phyloP scores from a whole-genome alignment of 805 yeast genomes.

The Zygoascus ofunaensis region DNA sequence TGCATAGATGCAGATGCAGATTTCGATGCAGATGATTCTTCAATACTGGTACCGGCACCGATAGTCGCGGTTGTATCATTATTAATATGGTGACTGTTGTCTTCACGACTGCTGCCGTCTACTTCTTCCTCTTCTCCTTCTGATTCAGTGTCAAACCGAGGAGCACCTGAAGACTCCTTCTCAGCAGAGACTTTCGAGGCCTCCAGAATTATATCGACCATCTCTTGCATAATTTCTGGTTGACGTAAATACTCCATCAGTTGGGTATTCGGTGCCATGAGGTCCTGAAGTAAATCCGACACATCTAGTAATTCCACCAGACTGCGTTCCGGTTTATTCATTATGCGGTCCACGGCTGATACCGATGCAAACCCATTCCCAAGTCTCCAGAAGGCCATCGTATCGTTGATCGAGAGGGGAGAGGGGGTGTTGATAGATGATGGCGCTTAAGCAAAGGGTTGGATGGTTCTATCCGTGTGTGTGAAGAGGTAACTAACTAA shows the following conservation, averaged over 20 bases:
- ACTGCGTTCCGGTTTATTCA: slow-evolving; percentile 37
- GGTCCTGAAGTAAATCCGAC: slow-evolving; percentile 63
- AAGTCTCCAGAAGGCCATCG: slow-evolving; percentile 52
- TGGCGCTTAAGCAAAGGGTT: too few relatives aligned
- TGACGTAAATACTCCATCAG: slow-evolving; percentile 72
- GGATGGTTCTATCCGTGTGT: too few relatives aligned
- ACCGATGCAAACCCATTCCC: slow-evolving; percentile 48
- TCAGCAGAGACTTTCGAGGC: slow-evolving; percentile 6
- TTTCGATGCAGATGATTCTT: not conserved
- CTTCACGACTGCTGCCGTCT: not conserved
- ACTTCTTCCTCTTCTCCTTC: not conserved
- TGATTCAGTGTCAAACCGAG: too few relatives aligned
- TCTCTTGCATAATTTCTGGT: slow-evolving; percentile 59
- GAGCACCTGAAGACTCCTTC: not conserved
- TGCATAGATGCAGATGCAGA: not conserved
- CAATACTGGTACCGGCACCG: too few relatives aligned
- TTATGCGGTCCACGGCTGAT: slow-evolving; percentile 45
- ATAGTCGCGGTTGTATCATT: too few relatives aligned
- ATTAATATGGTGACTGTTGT: not conserved
- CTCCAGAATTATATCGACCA: slow-evolving; percentile 34
- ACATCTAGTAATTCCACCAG: slow-evolving; percentile 56
- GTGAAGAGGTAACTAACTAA: too few relatives aligned
- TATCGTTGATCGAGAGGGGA: too few relatives aligned
- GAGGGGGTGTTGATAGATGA: too few relatives aligned
- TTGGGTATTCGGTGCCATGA: slow-evolving; percentile 62